phyloP scores from a whole-genome alignment of 306 rosid genomes.

The Corylus americana region DNA sequence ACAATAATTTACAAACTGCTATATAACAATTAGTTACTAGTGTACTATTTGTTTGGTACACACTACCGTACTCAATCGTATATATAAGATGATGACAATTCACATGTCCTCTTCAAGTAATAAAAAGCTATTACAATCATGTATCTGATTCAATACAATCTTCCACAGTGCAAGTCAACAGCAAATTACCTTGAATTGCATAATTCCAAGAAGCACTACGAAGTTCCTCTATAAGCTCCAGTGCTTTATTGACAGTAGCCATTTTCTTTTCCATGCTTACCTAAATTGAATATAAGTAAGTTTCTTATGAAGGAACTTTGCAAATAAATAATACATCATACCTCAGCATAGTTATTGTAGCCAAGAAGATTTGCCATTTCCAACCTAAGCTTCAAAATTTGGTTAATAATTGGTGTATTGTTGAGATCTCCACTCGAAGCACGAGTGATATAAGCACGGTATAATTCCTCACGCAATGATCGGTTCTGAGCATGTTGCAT shows the following conservation, averaged over 20 bases:
- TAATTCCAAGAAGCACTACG: conserved; percentile 88
- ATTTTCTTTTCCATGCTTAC: conserved; percentile 96
- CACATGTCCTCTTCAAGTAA: background rate
- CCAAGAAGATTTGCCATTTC: conserved; percentile 91
- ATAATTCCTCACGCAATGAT: conserved; percentile 85
- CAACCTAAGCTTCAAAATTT: conserved; percentile 88
- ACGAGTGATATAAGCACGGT: conserved; percentile 64
- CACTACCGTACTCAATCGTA: background rate
- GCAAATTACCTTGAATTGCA: conserved; percentile 72
- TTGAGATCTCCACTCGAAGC: conserved; percentile 86
- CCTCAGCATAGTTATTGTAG: conserved; percentile 95
- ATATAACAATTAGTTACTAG: background rate
- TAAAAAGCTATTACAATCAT: background rate
- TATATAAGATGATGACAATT: background rate
- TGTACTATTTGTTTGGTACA: background rate
- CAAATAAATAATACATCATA: conserved; percentile 22
- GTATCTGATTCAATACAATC: background rate
- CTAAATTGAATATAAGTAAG: conserved; percentile 36
- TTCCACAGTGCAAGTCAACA: background rate
- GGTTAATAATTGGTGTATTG: conserved; percentile 67
- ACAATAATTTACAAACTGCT: background rate
- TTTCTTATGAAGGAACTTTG: background rate
- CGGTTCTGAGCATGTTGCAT: conserved; percentile 91
- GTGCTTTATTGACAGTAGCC: conserved; percentile 92
- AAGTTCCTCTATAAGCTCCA: conserved; percentile 90